Conservation (phyloP, 768 basidiomycete genomes). For the Auricularia sp. region DNA sequence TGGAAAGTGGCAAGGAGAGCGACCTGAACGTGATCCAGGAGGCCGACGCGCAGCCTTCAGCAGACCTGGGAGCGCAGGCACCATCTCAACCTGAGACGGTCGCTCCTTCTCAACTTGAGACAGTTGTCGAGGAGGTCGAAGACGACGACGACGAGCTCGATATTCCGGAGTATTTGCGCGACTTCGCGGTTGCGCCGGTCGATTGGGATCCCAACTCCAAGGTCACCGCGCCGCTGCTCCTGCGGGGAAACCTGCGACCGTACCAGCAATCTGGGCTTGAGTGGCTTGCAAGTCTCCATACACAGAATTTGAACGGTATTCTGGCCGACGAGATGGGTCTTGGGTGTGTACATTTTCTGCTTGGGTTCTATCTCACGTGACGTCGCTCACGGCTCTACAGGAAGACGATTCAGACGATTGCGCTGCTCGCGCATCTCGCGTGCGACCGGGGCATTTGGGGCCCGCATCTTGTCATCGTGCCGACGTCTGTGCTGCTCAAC, state of each 20-base stretch:
- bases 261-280: constrained; percentile 91
- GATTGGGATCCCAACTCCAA: constrained; percentile 52
- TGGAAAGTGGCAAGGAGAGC: too few species aligned
- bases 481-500: constrained; percentile 87
- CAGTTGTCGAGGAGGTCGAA: not conserved
- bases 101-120: too few species aligned
- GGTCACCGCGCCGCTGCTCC: constrained; percentile 56
- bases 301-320: constrained; percentile 72
- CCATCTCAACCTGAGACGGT: too few species aligned
- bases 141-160: not conserved
- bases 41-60: too few species aligned
- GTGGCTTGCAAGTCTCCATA: constrained; percentile 85
- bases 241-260: constrained; percentile 80
- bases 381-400: constrained; percentile 29
- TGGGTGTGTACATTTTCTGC: constrained; percentile 45
- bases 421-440: constrained; percentile 85
- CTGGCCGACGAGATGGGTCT: constrained; percentile 92
- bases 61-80: too few species aligned
- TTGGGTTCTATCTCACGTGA: not conserved
- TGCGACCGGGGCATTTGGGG: constrained; percentile 88
- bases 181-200: constrained; percentile 62
- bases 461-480: constrained; percentile 79
- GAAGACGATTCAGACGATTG: constrained; percentile 94
- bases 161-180: constrained; percentile 37
- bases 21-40: too few species aligned